phyloP scores from a whole-genome alignment of 1,284 basidiomycete species.

The Ganoderma multipileum region DNA sequence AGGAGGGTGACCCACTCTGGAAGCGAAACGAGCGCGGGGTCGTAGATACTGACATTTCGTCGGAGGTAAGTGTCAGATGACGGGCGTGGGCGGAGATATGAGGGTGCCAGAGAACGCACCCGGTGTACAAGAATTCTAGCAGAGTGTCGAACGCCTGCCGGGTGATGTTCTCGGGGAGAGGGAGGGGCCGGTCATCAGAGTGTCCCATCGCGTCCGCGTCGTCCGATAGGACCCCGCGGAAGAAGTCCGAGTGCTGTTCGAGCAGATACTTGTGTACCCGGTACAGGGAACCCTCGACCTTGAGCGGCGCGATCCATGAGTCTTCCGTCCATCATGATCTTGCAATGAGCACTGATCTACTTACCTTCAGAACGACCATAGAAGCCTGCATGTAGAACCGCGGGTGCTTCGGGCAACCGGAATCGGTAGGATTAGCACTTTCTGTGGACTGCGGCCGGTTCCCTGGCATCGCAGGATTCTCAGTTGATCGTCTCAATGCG shows the following conservation, averaged over 20 bases:
- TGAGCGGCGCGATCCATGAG: not conserved
- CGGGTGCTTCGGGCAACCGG: constrained; percentile 20
- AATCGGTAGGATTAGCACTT: not conserved
- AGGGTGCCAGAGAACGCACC: constrained; percentile 34
- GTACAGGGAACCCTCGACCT: constrained; percentile 46
- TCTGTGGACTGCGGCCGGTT: not conserved
- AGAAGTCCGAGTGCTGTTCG: constrained; percentile 44
- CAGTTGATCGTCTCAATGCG: constrained; percentile 19
- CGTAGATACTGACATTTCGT: constrained; percentile 36
- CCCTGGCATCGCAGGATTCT: not conserved
- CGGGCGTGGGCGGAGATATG: not conserved
- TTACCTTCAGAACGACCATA: constrained; percentile 31
- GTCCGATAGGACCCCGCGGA: constrained; percentile 39
- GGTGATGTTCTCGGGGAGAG: constrained; percentile 35
- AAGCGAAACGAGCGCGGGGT: constrained; percentile 34
- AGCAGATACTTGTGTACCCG: constrained; percentile 46
- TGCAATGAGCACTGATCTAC: not conserved
- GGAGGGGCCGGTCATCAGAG: constrained; percentile 41
- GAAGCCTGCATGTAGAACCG: constrained; percentile 34
- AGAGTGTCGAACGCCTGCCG: constrained; percentile 42
- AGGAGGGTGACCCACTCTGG: constrained; percentile 46
- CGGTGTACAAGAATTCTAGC: constrained; percentile 44
- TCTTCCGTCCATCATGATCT: not conserved
- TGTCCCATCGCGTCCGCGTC: constrained; percentile 30
- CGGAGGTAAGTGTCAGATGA: not conserved